Conservation (phyloP, 805 yeast species). For the Sugiyamaella qingdaonensis region DNA sequence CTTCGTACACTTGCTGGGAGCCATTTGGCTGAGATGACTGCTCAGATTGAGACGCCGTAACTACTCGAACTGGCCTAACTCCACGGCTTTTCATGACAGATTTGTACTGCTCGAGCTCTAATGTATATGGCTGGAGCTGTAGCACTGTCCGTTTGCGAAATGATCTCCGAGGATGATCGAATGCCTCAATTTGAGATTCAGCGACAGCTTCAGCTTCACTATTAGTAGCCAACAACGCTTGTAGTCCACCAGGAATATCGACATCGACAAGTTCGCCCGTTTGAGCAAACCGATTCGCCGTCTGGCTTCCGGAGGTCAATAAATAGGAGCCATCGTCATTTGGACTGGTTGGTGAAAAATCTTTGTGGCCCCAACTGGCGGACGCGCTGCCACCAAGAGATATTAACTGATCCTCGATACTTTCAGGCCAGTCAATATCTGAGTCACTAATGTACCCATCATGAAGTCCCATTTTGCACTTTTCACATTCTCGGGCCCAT, state of each 20-base stretch:
- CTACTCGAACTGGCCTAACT: conserved; percentile 4
- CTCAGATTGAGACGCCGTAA: neutral
- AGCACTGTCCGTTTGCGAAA: conserved; percentile 12
- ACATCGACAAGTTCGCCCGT: neutral
- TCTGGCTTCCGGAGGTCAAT: neutral
- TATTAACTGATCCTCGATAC: neutral
- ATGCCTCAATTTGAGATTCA: neutral
- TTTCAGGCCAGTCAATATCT: neutral
- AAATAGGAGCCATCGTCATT: neutral
- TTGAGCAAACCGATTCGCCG: neutral
- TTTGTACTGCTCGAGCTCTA: conserved; percentile 9
- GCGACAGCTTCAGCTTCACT: neutral
- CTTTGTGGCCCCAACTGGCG: neutral
- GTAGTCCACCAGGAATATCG: neutral
- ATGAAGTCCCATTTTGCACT: neutral
- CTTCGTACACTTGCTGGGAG: neutral
- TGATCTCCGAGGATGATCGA: neutral
- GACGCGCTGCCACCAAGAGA: neutral
- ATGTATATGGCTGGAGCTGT: conserved; percentile 16
- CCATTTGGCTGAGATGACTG: neutral
- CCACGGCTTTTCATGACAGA: conserved; percentile 5
- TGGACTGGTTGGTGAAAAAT: neutral
- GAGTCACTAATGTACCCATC: conserved; percentile 1
- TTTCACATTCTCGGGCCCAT: no score
- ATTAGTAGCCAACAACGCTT: neutral